Percentiles rank a stretch among this genome's conserved stretches.
Evolutionary conservation across 208 protist species (phyloP).

Genomic region (Leishmania gerbilli): DNA sequence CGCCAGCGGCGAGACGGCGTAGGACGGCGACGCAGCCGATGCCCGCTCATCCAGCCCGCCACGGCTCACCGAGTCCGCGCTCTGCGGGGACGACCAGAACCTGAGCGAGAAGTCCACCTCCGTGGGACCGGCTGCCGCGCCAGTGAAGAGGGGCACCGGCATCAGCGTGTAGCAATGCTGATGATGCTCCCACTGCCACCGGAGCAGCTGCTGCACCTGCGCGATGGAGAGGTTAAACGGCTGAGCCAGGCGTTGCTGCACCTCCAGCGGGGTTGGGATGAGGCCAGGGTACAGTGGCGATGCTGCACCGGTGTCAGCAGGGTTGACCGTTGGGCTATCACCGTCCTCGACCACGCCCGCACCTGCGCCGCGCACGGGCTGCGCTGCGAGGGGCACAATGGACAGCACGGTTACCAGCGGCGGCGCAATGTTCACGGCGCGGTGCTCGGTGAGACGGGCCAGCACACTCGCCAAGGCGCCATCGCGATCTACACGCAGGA

Average conservation of each 20-base stretch:
- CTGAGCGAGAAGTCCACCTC: conserved; percentile 20
- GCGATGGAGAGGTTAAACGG: conserved; percentile 56
- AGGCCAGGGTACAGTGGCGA: conserved; percentile 43
- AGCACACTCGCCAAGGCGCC: conserved; percentile 27
- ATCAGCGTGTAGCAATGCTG: conserved; percentile 65
- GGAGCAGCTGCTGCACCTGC: conserved; percentile 68
- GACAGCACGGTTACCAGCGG: conserved; percentile 40
- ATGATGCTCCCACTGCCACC: conserved; percentile 82
- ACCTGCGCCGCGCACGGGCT: conserved; percentile 32
- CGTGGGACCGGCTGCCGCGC: conserved; percentile 21
- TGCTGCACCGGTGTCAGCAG: neutral
- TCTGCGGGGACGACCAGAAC: neutral
- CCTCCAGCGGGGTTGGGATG: conserved; percentile 49
- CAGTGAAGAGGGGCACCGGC: conserved; percentile 40
- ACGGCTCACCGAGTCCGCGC: neutral
- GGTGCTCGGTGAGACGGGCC: conserved; percentile 2
- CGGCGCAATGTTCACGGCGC: conserved; percentile 2
- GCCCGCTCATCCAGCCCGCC: neutral
- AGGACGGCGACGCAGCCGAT: neutral
- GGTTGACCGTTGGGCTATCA: neutral
- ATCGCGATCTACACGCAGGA: conserved; percentile 34
- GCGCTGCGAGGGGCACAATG: conserved; percentile 24
- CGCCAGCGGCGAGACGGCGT: conserved; percentile 58
- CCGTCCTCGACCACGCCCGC: conserved; percentile 16
- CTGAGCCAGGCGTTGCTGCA: conserved; percentile 46